Evolutionary conservation across 768 basidiomycete genomes (phyloP), one percentile per base, ranked within the genome.

Genomic region (Agrocybe pediades): DNA sequence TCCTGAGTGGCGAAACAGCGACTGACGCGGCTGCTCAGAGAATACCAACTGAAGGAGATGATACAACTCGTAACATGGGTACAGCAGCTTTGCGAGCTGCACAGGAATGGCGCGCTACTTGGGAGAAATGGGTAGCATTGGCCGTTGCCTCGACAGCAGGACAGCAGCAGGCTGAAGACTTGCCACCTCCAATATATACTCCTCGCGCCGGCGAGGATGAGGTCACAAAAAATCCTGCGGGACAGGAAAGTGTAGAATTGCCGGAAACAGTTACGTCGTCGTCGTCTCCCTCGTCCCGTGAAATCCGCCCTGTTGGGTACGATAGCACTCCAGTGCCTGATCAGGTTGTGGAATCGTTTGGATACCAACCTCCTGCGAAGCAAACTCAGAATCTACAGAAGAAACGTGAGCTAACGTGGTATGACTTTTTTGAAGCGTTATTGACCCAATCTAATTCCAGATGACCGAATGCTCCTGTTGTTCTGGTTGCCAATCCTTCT

Each of bases 401-500:
- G 74, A 90, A 92, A 74, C 83, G 90, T 90, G 62, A 64, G 84
- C 77, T 44, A n/a, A 19, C 17, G 19, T 33, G 29, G 1, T 36
- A 16, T 25, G 39, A 26, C 23, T 13, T 11, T 54, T 50, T n/a
- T 17, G 30, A 5, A 52, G 25, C 49, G 45, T 59, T 40, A 64
- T 30, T 27, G 51, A 65, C 21, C 51, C 48, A 48, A 24, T 53
- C 11, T 61, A n/a, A n/a, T n/a, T 42, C 23, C 41, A 92, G 90
- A 87, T 70, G 91, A 94, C 66, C 85, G 84, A 39, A 94, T 94
- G 91, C 80, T 94, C 42, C 63, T 90, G 29, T 65, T 88, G 39
- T 94, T 94, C 75, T 94, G 91, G 91, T 76, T 94, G 61, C 91
- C 91, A 16, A 90, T 93, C 63, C 75, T 94, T 8, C 68, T 92